phyloP scores from a whole-genome alignment of 495 filamentous ascomycete species.

The Haplographium delicatum region DNA sequence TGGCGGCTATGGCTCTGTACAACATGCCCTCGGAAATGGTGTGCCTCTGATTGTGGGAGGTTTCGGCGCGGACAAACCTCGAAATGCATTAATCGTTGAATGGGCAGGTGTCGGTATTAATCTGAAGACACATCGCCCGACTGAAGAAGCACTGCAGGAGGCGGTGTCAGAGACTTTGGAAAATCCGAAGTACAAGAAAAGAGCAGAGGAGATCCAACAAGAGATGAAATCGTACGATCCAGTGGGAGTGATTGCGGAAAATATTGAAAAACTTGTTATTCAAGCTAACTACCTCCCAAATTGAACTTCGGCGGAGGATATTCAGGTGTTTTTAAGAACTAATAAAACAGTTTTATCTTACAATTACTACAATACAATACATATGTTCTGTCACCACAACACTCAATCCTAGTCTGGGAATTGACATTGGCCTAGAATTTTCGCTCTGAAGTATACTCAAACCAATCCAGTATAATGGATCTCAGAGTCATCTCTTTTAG shows the following conservation, averaged over 20 bases:
- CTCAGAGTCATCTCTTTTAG: too few relatives aligned
- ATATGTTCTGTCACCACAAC: too few relatives aligned
- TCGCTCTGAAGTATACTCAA: too few relatives aligned
- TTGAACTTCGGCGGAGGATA: too few relatives aligned
- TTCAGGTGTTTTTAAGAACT: too few relatives aligned
- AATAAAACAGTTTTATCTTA: too few relatives aligned
- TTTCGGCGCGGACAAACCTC: conserved; percentile 29
- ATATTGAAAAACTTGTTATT: conserved; percentile 11
- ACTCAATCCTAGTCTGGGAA: too few relatives aligned
- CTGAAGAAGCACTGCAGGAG: conserved; percentile 17
- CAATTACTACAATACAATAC: too few relatives aligned
- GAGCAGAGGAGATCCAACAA: conserved; percentile 21
- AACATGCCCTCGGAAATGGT: too few relatives aligned
- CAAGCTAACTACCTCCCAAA: too few relatives aligned
- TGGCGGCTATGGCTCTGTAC: neutral
- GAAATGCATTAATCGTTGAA: conserved; percentile 24
- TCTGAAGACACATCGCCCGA: conserved; percentile 24
- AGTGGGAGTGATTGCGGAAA: conserved; percentile 20
- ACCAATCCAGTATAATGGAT: too few relatives aligned
- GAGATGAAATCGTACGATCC: conserved; percentile 23
- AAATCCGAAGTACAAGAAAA: conserved; percentile 17
- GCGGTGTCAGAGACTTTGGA: conserved; percentile 25
- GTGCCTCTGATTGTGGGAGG: conserved; percentile 26
- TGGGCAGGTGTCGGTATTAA: conserved; percentile 30
- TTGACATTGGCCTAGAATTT: too few relatives aligned